These are phyloP conservation scores for Gardenia jasminoides DNA, from an alignment of 257 asterid genomes.

Conservation along the genomic window DNA sequence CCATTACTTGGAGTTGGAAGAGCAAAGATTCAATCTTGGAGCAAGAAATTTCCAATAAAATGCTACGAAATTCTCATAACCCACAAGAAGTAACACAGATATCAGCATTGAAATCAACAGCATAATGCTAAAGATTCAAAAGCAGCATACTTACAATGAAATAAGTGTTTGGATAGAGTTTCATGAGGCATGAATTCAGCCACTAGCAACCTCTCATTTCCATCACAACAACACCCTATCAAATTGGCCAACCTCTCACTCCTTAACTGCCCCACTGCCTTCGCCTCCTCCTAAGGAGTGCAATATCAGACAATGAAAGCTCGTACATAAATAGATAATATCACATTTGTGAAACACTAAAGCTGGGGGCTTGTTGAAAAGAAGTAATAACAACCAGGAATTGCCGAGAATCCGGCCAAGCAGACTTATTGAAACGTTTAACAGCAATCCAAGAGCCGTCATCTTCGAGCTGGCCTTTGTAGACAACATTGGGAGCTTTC, in stretches of 20 bases:
- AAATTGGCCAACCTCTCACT: constrained; percentile 44
- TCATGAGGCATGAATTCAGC: constrained; percentile 54
- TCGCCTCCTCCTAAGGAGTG: constrained; percentile 41
- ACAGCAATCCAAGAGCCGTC: constrained; percentile 43
- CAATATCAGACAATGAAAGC: constrained; percentile 6
- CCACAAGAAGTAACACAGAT: neutral
- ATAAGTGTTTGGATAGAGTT: constrained; percentile 46
- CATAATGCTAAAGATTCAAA: neutral
- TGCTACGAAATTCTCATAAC: neutral
- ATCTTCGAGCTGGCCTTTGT: constrained; percentile 37
- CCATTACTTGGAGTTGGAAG: neutral
- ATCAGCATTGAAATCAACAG: neutral
- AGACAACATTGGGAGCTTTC: constrained; percentile 49
- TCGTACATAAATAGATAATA: neutral
- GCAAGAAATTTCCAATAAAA: neutral
- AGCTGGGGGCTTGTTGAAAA: neutral
- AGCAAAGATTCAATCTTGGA: neutral
- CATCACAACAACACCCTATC: constrained; percentile 48
- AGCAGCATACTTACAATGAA: constrained; percentile 38
- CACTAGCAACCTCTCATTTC: constrained; percentile 44
- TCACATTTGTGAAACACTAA: neutral
- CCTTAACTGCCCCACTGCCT: constrained; percentile 45
- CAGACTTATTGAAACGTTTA: constrained; percentile 47
- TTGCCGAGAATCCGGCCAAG: constrained; percentile 53
- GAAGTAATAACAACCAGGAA: constrained; percentile 28